Evolutionary conservation across 441 rosid species (phyloP).

Genomic region (Pelargonium myrrhifolium): DNA sequence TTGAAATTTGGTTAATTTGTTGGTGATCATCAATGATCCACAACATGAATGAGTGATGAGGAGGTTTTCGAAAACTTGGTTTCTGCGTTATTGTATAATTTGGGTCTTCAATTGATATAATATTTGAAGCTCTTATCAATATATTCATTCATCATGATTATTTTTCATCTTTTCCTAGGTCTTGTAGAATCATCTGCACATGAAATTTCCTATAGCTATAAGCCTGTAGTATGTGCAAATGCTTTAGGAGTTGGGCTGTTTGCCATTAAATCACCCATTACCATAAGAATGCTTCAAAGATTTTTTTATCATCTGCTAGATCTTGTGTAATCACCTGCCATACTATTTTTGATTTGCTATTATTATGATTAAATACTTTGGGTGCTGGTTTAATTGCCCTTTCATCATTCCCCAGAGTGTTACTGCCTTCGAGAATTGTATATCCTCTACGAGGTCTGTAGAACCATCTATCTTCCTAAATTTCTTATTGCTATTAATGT

Average conservation of each 20-base stretch:
- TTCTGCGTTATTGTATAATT: background rate
- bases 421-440: too few species aligned
- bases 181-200: background rate
- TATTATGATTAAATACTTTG: background rate
- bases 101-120: background rate
- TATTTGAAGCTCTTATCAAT: background rate
- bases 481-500: too few species aligned
- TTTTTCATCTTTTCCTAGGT: too few species aligned
- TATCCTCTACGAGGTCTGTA: too few species aligned
- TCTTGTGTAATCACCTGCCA: background rate
- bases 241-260: background rate
- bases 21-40: background rate
- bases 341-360: background rate
- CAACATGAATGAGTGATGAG: background rate
- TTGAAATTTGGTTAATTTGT: background rate
- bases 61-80: background rate
- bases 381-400: background rate
- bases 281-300: background rate
- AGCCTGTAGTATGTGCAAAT: background rate
- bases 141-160: background rate
- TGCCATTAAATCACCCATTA: background rate
- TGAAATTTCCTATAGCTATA: background rate
- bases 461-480: too few species aligned
- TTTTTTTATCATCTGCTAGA: background rate
- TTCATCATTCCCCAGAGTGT: too few species aligned